A percentile compares a stretch with the other conserved stretches of the same genome.
Conservation (phyloP, 164 flowering plant genomes). For the Berberis vulgaris region DNA sequence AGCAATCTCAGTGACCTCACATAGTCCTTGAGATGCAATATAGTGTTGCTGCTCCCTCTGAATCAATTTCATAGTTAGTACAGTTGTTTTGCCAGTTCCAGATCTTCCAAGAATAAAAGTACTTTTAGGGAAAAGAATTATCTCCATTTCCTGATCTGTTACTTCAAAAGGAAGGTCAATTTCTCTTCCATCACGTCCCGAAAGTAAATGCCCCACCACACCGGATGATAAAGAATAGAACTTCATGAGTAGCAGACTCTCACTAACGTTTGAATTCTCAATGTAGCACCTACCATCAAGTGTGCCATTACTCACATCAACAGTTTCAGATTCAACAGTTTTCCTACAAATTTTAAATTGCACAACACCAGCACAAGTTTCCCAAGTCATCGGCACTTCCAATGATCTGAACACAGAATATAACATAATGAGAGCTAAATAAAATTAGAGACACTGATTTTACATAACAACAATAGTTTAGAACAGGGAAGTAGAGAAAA, state of each 20-base stretch:
- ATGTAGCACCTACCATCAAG: conserved; percentile 28
- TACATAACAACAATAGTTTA: background rate
- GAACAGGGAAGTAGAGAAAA: no score
- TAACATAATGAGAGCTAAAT: background rate
- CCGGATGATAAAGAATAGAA: conserved; percentile 62
- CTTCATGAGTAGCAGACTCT: conserved; percentile 71
- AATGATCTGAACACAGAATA: conserved; percentile 25
- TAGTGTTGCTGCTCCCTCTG: conserved; percentile 38
- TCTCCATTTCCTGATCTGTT: conserved; percentile 50
- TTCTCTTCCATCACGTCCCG: conserved; percentile 47
- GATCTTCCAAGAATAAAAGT: conserved; percentile 72
- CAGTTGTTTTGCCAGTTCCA: conserved; percentile 84
- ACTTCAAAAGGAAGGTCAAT: conserved; percentile 77
- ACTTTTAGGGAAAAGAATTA: conserved; percentile 40
- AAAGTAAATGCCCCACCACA: conserved; percentile 46
- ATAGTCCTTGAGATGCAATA: conserved; percentile 25
- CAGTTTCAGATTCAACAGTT: conserved; percentile 7
- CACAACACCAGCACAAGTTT: conserved; percentile 20
- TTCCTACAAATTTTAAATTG: conserved; percentile 19
- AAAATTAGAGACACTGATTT: background rate
- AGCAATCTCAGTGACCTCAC: conserved; percentile 1
- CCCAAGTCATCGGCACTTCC: conserved; percentile 64
- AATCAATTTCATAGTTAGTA: conserved; percentile 61
- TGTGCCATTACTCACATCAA: conserved; percentile 5
- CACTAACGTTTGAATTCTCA: conserved; percentile 63